Evolutionary conservation across 1,139 yeast species (phyloP), one percentile per base, ranked within the genome.

Genomic region (Pichia sp.): DNA sequence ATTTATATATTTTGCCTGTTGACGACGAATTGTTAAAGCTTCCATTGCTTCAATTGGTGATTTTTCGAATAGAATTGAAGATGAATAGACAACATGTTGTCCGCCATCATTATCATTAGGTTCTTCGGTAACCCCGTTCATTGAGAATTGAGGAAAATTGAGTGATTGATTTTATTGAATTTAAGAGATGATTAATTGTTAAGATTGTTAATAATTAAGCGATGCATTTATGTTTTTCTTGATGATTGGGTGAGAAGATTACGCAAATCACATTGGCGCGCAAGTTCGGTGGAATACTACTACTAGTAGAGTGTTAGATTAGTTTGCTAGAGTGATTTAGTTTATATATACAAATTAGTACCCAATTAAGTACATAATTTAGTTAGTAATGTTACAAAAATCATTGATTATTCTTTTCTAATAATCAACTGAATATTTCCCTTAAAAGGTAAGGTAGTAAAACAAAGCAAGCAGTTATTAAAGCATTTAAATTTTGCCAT

Each of bases 381-480:
- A n/a, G n/a, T n/a, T n/a, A n/a, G n/a, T n/a, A n/a, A n/a, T n/a
- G n/a, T n/a, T n/a, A n/a, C n/a, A n/a, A n/a, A 22, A 24, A 10
- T 24, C 15, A 14, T 34, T 18, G 22, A 26, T 10, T 18, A 11
- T 12, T 31, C n/a, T n/a, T 18, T 24, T 31, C 11, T 31, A 14
- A 8, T 8, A 14, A 14, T 42, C 23, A 58, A 35, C 54, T 51
- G 30, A 55, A 38, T 19, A 72, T 54, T 56, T 75, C 81, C n/a
- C 53, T 52, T 64, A 71, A 67, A 51, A 86, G 65, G 59, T 77
- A 81, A 30, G 95, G 95, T 12, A 88, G 69, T 60, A 91, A 84
- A 18, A 89, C 89, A 34, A 70, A 65, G 26, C 81, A 69, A 2
- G 98, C 96, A 3, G 93, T 82, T 55, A 72, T 62, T 28, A 89